Percentiles rank a stretch among this genome's conserved stretches.
Conservation (phyloP, 75 land plant species). For the Sequoia sempervirens region DNA sequence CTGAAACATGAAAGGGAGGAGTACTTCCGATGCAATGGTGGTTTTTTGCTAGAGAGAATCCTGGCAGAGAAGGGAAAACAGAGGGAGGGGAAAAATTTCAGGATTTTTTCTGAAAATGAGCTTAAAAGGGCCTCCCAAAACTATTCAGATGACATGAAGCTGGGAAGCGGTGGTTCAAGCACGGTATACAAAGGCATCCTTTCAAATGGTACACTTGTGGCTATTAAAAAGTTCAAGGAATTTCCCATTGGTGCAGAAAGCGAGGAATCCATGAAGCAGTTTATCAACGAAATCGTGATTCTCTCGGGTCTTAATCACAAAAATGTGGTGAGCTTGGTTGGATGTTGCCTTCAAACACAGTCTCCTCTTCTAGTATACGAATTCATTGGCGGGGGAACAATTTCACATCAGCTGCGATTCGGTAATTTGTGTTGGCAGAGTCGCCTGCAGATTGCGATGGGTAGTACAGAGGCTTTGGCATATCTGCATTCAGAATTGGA, state of each 20-base stretch:
- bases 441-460: slow-evolving; percentile 23
- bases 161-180: slow-evolving; percentile 40
- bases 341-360: slow-evolving; percentile 47
- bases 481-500: slow-evolving; percentile 34
- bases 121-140: slow-evolving; percentile 23
- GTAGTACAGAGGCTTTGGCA: slow-evolving; percentile 37
- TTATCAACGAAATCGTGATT: slow-evolving; percentile 36
- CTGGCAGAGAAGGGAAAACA: background rate
- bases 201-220: slow-evolving; percentile 23
- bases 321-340: slow-evolving; percentile 39
- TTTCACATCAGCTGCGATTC: slow-evolving; percentile 16
- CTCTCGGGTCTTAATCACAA: slow-evolving; percentile 46
- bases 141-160: slow-evolving; percentile 13
- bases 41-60: background rate
- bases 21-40: background rate
- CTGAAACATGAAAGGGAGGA: background rate
- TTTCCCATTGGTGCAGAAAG: slow-evolving; percentile 12
- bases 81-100: slow-evolving; percentile 9
- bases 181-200: slow-evolving; percentile 16
- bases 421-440: slow-evolving; percentile 15
- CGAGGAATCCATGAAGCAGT: slow-evolving; percentile 16
- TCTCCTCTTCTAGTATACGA: background rate
- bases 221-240: slow-evolving; percentile 35
- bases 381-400: slow-evolving; percentile 43
- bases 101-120: slow-evolving; percentile 8